A percentile compares a stretch with the other conserved stretches of the same genome.
phyloP scores from a whole-genome alignment of 768 basidiomycete species.

The Lactarius sp. region DNA sequence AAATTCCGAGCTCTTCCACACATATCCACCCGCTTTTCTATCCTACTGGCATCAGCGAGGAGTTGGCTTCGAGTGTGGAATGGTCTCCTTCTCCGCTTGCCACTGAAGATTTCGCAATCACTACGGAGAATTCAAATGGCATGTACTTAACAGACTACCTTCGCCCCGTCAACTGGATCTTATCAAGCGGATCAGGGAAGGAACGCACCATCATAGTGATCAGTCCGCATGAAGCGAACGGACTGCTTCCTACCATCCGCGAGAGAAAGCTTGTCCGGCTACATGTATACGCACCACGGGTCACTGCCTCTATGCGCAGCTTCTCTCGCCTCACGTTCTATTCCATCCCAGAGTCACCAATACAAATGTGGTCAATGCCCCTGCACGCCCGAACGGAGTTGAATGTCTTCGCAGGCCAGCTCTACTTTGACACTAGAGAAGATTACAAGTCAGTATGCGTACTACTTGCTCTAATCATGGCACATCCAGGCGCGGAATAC shows the following conservation, averaged over 20 bases:
- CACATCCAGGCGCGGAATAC: neutral
- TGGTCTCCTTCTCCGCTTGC: slow-evolving; percentile 1
- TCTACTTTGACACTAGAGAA: slow-evolving; percentile 9
- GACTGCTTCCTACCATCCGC: too few species aligned
- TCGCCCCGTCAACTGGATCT: too few species aligned
- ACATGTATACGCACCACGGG: slow-evolving; percentile 18
- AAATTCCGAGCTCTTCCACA: neutral
- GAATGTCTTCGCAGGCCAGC: slow-evolving; percentile 12
- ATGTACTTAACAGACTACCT: slow-evolving; percentile 1
- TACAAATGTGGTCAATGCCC: neutral
- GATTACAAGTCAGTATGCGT: slow-evolving; percentile 4
- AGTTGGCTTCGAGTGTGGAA: neutral
- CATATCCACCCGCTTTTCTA: neutral
- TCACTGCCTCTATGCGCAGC: slow-evolving; percentile 3
- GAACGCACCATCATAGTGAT: too few species aligned
- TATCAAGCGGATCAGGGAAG: too few species aligned
- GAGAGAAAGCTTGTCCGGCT: neutral
- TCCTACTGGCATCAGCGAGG: neutral
- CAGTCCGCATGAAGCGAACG: too few species aligned
- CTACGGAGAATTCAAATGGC: neutral
- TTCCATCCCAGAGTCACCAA: neutral
- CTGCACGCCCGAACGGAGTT: neutral
- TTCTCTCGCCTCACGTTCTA: slow-evolving; percentile 15
- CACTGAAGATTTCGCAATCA: neutral
- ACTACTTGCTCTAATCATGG: neutral